Percentiles rank a stretch among this genome's conserved stretches.
These are phyloP conservation scores for Setaria italica DNA, from an alignment of 202 grass and related monocot species.

Conservation along the genomic window DNA sequence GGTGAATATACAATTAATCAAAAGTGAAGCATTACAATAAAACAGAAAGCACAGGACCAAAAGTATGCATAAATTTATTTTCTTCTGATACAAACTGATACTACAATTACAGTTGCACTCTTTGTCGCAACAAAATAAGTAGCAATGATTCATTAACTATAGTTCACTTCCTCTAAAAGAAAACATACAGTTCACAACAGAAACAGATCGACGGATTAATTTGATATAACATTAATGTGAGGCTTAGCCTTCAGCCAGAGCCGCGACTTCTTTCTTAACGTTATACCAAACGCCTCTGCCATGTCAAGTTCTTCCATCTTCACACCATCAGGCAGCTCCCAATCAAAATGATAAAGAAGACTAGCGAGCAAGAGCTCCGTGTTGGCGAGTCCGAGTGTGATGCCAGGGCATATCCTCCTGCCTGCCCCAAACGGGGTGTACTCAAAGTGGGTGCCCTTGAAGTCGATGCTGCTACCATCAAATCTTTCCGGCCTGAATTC, in stretches of 20 bases:
- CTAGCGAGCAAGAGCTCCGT: background rate
- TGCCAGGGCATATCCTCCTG: constrained; percentile 12
- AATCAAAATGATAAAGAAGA: constrained; percentile 1
- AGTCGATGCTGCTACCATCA: background rate
- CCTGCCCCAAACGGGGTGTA: constrained; percentile 5
- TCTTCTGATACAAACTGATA: background rate
- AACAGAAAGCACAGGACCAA: no score
- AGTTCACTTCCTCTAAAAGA: no score
- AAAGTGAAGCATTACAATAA: no score
- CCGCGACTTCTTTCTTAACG: background rate
- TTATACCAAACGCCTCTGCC: background rate
- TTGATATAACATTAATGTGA: background rate
- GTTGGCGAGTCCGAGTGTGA: background rate
- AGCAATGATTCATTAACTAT: background rate
- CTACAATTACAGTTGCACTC: background rate
- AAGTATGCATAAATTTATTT: background rate
- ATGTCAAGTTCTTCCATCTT: background rate
- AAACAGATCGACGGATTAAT: background rate
- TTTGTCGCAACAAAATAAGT: background rate
- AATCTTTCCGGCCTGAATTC: constrained; percentile 30
- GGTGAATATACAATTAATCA: no score
- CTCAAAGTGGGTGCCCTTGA: background rate
- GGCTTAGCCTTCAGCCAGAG: background rate
- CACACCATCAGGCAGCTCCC: background rate
- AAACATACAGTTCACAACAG: background rate